phyloP scores from a whole-genome alignment of 2,329 filamentous ascomycete species.

The Rhinocladiella similis region DNA sequence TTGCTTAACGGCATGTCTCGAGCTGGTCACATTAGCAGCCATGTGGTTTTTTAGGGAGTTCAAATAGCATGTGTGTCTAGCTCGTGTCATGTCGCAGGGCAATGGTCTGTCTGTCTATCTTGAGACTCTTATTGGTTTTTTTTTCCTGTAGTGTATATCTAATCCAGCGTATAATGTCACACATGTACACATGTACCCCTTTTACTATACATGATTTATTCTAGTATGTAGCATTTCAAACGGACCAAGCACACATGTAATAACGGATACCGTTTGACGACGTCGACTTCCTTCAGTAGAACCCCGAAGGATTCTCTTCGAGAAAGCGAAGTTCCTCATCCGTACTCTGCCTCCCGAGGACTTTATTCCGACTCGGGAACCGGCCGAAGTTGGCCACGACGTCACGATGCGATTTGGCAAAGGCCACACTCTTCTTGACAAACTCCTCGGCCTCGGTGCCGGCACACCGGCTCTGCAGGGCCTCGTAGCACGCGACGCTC shows the following conservation, averaged over 20 bases:
- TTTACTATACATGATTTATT: no score
- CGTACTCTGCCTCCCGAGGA: constrained; percentile 27
- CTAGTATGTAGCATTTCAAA: no score
- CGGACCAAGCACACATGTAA: no score
- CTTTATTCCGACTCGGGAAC: constrained; percentile 31
- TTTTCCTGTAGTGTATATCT: no score
- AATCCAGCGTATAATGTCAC: no score
- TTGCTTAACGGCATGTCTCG: neutral
- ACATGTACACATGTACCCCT: no score
- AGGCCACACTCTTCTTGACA: constrained; percentile 23
- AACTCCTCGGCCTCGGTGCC: constrained; percentile 16
- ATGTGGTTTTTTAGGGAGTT: neutral
- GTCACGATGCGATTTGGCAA: constrained; percentile 27
- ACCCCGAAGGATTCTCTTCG: constrained; percentile 20
- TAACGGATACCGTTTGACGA: no score
- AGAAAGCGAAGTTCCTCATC: constrained; percentile 21
- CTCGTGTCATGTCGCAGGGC: no score
- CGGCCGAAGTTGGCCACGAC: constrained; percentile 29
- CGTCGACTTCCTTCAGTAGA: no score
- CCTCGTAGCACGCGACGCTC: constrained; percentile 28
- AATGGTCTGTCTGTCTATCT: no score
- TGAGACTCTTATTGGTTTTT: no score
- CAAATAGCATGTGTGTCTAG: neutral
- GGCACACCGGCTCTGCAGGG: constrained; percentile 21
- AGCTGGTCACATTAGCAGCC: neutral